phyloP scores from a whole-genome alignment of 1,284 basidiomycete genomes.

The Termitomyces sp. region DNA sequence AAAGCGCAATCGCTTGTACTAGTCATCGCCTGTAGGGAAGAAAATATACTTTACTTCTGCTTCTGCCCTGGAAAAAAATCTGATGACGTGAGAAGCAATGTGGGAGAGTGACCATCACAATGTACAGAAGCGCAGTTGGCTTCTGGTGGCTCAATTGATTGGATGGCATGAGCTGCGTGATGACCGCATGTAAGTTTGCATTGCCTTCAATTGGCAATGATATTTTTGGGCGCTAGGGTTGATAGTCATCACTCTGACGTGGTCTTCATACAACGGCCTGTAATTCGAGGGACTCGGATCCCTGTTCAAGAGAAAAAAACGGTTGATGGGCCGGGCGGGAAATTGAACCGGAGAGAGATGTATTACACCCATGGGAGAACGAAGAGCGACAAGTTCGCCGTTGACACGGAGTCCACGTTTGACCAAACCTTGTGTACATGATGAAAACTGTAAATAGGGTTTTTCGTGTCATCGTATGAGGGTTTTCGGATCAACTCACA shows the following conservation, averaged over 20 bases:
- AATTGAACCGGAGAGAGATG: neutral
- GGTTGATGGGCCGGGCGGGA: neutral
- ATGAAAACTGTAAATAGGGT: neutral
- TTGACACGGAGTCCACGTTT: neutral
- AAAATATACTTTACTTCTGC: neutral
- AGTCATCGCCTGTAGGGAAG: neutral
- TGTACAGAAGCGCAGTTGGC: constrained; percentile 5
- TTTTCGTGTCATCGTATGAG: neutral
- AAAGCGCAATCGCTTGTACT: neutral
- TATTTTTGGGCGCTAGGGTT: neutral
- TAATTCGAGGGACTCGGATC: neutral
- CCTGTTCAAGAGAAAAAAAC: neutral
- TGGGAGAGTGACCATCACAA: neutral
- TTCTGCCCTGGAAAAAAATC: neutral
- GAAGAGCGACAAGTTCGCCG: neutral
- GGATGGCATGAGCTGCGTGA: constrained; percentile 9
- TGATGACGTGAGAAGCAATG: constrained; percentile 2
- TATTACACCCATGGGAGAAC: neutral
- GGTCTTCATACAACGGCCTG: neutral
- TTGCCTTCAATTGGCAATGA: neutral
- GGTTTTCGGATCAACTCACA: neutral
- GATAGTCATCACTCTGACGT: neutral
- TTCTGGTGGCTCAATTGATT: constrained; percentile 10
- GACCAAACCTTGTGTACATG: neutral
- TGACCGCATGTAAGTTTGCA: constrained; percentile 8